Evolutionary conservation across 371 early-diverging fungal genomes (phyloP).

Genomic region (Parasitella parasitica): DNA sequence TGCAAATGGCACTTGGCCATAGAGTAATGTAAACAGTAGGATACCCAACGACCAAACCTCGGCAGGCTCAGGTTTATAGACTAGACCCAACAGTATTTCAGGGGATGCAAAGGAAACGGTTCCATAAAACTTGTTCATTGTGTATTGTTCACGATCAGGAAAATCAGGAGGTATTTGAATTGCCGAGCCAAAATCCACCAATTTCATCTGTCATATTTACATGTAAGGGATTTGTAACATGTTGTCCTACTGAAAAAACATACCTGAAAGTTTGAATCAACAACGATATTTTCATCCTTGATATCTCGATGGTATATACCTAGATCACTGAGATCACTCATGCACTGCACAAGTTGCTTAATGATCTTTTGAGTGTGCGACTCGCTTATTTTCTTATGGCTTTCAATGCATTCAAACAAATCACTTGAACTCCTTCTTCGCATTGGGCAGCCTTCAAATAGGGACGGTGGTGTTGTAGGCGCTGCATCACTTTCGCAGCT

Average conservation of each 20-base stretch:
- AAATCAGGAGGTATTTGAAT: constrained; percentile 8
- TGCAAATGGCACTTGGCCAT: constrained; percentile 22
- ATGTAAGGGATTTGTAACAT: background rate
- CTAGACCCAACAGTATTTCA: constrained; percentile 17
- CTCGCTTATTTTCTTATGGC: constrained; percentile 14
- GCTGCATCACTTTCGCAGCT: background rate
- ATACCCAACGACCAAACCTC: constrained; percentile 31
- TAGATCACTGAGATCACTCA: constrained; percentile 7
- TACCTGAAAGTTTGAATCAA: constrained; percentile 30
- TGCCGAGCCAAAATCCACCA: constrained; percentile 68
- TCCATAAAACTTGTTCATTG: constrained; percentile 24
- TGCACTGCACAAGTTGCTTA: constrained; percentile 14
- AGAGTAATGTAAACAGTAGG: constrained; percentile 21
- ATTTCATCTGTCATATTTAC: constrained; percentile 18
- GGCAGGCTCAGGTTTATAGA: constrained; percentile 26
- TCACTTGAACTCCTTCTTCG: constrained; percentile 6
- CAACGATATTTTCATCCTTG: constrained; percentile 30
- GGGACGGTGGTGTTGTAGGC: background rate
- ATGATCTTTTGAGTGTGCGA: constrained; percentile 13
- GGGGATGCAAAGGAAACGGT: constrained; percentile 29
- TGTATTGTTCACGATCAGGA: constrained; percentile 21
- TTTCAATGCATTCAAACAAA: constrained; percentile 28
- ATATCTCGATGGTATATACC: constrained; percentile 29
- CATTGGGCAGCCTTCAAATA: background rate
- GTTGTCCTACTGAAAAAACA: too few relatives aligned